A percentile compares a stretch with the other conserved stretches of the same genome.
Conservation (phyloP, 129 eudicot species). For the Saussurea involucrata region DNA sequence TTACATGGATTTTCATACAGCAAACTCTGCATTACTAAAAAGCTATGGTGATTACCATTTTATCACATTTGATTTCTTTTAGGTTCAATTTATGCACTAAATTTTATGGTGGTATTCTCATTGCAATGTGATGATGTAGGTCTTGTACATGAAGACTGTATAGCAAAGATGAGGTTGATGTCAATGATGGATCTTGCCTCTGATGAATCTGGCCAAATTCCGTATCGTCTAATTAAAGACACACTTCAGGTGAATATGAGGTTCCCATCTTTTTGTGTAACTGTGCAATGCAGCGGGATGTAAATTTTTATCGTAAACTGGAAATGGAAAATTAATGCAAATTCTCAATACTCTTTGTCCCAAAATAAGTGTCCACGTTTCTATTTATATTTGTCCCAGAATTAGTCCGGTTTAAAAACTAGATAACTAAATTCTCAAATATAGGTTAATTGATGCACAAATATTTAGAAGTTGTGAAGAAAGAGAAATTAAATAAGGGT, state of each 20-base stretch:
- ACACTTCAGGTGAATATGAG: constrained; percentile 49
- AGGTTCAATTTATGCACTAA: not conserved
- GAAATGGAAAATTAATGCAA: not conserved
- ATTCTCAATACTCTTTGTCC: too few species aligned
- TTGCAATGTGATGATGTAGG: constrained; percentile 46
- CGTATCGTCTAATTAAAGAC: constrained; percentile 64
- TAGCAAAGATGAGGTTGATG: constrained; percentile 85
- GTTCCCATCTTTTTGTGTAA: not conserved
- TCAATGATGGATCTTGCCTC: constrained; percentile 81
- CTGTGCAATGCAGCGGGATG: not conserved
- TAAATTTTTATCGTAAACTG: not conserved
- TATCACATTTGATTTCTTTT: not conserved
- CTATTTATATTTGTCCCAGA: too few species aligned
- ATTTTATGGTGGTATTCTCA: not conserved
- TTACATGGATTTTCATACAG: constrained; percentile 61
- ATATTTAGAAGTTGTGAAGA: too few species aligned
- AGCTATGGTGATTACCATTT: constrained; percentile 48
- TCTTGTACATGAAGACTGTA: constrained; percentile 83
- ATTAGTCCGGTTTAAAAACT: too few species aligned
- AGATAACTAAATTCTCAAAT: too few species aligned
- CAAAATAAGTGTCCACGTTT: too few species aligned
- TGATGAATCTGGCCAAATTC: constrained; percentile 60
- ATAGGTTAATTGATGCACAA: too few species aligned
- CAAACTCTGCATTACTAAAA: constrained; percentile 49
- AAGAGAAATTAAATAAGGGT: too few species aligned